Evolutionary conservation across 1,139 yeast species (phyloP).

Genomic region (Lodderomyces margitis): DNA sequence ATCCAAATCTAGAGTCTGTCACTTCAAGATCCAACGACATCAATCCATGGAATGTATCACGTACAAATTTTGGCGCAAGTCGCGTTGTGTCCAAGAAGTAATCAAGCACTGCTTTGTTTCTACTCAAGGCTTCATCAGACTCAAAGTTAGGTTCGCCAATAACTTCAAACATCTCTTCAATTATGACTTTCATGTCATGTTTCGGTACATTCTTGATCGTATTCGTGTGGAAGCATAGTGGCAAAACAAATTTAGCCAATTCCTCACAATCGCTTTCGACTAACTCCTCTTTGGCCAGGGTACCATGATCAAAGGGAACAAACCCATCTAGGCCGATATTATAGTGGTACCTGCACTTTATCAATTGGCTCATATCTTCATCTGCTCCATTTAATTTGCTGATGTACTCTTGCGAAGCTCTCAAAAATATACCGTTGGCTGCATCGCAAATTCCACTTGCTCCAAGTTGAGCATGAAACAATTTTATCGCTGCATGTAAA

Average conservation of each 20-base stretch:
- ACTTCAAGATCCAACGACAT: conserved; percentile 24
- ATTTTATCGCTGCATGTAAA: conserved; percentile 8
- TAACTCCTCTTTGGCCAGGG: conserved; percentile 41
- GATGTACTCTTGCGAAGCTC: conserved; percentile 56
- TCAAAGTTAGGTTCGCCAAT: conserved; percentile 64
- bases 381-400: conserved; percentile 41
- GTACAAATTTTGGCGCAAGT: conserved; percentile 50
- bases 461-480: conserved; percentile 74
- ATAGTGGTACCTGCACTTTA: conserved; percentile 77
- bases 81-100: conserved; percentile 49
- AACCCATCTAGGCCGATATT: conserved; percentile 57
- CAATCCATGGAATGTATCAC: conserved; percentile 59
- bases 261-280: conserved; percentile 49
- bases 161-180: conserved; percentile 72
- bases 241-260: conserved; percentile 60
- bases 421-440: conserved; percentile 60
- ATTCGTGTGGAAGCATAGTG: conserved; percentile 58
- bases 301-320: conserved; percentile 63
- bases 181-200: conserved; percentile 65
- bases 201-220: conserved; percentile 58
- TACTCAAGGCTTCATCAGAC: conserved; percentile 29
- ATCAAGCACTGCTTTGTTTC: conserved; percentile 47
- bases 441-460: conserved; percentile 65
- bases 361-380: conserved; percentile 66
- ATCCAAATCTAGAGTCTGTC: conserved; percentile 18